These are phyloP conservation scores for Schizonepeta tenuifolia DNA, from an alignment of 257 asterid genomes.

Conservation along the genomic window DNA sequence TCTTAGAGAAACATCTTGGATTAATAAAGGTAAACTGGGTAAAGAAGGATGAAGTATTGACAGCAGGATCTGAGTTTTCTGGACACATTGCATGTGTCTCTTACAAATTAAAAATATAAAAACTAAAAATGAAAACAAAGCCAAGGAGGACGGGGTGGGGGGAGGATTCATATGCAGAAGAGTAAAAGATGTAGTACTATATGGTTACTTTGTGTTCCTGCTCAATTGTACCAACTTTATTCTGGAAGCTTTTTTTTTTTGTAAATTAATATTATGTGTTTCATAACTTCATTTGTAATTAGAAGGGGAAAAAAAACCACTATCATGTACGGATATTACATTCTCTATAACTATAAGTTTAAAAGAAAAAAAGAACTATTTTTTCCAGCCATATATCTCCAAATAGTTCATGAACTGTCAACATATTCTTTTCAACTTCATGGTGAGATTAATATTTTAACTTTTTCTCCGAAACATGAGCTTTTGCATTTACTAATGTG, in stretches of 20 bases:
- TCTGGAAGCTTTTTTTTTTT: not conserved
- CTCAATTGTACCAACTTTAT: too few species aligned
- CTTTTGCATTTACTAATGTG: not conserved
- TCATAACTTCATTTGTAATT: not conserved
- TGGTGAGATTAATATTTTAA: constrained; percentile 16
- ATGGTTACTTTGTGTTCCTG: not conserved
- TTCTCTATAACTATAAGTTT: not conserved
- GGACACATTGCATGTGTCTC: not conserved
- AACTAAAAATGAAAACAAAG: too few species aligned
- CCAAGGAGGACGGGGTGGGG: too few species aligned
- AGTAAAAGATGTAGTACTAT: not conserved
- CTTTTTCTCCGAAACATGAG: not conserved
- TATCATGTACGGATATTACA: not conserved
- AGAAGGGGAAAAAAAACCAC: not conserved
- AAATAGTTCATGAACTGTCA: not conserved
- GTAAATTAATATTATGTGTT: not conserved
- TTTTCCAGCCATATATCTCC: not conserved
- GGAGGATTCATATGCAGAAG: too few species aligned
- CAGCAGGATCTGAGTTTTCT: not conserved
- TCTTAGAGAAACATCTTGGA: too few species aligned
- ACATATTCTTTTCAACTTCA: not conserved
- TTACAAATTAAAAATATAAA: too few species aligned
- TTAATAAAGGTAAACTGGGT: too few species aligned
- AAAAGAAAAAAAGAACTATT: not conserved
- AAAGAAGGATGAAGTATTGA: not conserved